Evolutionary conservation across 805 yeast genomes (phyloP), one percentile per base, ranked within the genome.

Genomic region (Candida coleopterorum): DNA sequence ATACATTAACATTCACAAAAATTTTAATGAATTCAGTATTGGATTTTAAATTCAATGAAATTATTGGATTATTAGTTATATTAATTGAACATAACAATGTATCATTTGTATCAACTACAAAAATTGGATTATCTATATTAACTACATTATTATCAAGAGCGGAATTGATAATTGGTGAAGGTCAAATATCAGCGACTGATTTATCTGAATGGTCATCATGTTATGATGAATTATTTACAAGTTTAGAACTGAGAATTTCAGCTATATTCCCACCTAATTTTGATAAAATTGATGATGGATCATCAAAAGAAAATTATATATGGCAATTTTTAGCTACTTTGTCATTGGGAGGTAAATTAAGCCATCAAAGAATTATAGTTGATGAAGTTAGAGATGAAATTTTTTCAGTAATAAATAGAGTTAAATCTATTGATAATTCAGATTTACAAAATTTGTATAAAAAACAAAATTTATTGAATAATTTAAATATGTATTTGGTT

Each of bases 261-360:
- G 68, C 77, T 12, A 75, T 89, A 30, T 89, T 90, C 81, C 96
- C 96, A 38, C 85, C 90, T 29, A 67, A 72, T 41, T 64, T 60
- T 34, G 69, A 63, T 34, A 68, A 62, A 27, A 56, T 57, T 26
- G 66, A 67, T 36, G 90, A 83, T 51, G 88, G 81, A 46, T 76
- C 88, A 1, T 48, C 62, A 3, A 56, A 61, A 37, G 69, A 62
- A 43, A 62, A 65, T 25, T 88, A 89, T 53, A 87, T 87, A 34
- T 90, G 98, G 98, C 97, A 90, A 64, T 89, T 90, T 55, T 74
- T 90, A 59, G 98, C 98, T 16, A 83, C 96, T 10, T 72, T 90
- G 42, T 90, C 97, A 0, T 68, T 90, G 44, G 90, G 96, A 43
- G 96, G 97, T 45, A 81, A 84, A 55, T 66, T 85, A 49, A 82